A percentile compares a stretch with the other conserved stretches of the same genome.
Evolutionary conservation across 352 stramenopile species (phyloP).

Genomic region (Globisporangium spinosum): DNA sequence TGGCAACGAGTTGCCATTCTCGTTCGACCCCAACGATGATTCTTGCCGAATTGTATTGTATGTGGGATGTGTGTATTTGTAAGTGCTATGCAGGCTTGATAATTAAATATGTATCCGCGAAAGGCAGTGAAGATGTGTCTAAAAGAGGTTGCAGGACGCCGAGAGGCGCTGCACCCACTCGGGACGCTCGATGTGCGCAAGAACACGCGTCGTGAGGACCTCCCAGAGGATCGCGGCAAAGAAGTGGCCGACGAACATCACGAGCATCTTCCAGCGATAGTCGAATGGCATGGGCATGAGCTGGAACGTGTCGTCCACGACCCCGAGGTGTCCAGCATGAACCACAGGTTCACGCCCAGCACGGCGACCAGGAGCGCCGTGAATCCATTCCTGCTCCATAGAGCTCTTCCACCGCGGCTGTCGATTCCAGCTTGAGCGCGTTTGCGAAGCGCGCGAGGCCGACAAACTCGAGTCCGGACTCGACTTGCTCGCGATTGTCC

Average conservation of each 20-base stretch:
- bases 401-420: conserved; percentile 62
- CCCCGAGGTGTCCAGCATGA: conserved; percentile 39
- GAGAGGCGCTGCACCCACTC: conserved; percentile 7
- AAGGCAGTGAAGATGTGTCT: not conserved
- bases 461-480: conserved; percentile 50
- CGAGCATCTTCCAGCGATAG: conserved; percentile 40
- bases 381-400: conserved; percentile 21
- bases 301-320: conserved; percentile 41
- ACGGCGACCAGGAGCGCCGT: conserved; percentile 24
- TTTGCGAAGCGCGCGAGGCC: conserved; percentile 86
- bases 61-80: not conserved
- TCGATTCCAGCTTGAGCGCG: conserved; percentile 65
- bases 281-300: conserved; percentile 31
- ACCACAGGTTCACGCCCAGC: conserved; percentile 46
- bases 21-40: not conserved
- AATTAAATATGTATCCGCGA: not conserved
- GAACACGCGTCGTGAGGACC: conserved; percentile 17
- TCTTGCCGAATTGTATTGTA: not conserved
- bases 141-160: not conserved
- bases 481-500: conserved; percentile 35
- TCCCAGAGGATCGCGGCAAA: conserved; percentile 24
- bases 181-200: conserved; percentile 12
- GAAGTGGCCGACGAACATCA: conserved; percentile 39
- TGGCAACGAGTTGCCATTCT: no score
- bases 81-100: not conserved